phyloP scores from a whole-genome alignment of 331 rosid genomes.

The Dryas integrifolia region DNA sequence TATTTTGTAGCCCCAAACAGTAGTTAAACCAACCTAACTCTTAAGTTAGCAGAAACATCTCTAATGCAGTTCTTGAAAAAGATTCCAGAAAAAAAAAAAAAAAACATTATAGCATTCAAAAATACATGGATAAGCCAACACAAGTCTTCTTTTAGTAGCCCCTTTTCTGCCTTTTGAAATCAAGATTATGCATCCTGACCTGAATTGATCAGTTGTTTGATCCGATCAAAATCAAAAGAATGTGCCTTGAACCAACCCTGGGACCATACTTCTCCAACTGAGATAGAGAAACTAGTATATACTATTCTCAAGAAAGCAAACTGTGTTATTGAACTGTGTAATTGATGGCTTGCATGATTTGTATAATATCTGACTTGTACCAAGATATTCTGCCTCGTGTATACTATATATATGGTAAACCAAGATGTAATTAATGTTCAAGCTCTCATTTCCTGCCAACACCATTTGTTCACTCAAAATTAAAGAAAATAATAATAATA shows the following conservation, averaged over 20 bases:
- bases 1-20: not conserved
- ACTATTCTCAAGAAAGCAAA: too few relatives aligned
- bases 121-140: not conserved
- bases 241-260: too few relatives aligned
- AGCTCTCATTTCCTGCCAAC: not conserved
- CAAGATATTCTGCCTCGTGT: too few relatives aligned
- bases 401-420: not conserved
- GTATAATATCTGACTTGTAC: too few relatives aligned
- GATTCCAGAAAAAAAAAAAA: not conserved
- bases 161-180: not conserved
- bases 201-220: not conserved
- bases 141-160: not conserved
- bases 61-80: not conserved
- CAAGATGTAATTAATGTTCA: not conserved
- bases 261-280: not conserved
- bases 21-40: not conserved
- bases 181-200: not conserved
- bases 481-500: not conserved
- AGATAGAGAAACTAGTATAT: not conserved
- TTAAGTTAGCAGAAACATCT: not conserved
- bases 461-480: not conserved
- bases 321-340: too few relatives aligned
- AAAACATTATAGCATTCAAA: too few relatives aligned
- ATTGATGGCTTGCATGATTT: too few relatives aligned
- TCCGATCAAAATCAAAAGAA: not conserved